Conservation (phyloP, 208 protist species). For the Leishmania martiniquensis region DNA sequence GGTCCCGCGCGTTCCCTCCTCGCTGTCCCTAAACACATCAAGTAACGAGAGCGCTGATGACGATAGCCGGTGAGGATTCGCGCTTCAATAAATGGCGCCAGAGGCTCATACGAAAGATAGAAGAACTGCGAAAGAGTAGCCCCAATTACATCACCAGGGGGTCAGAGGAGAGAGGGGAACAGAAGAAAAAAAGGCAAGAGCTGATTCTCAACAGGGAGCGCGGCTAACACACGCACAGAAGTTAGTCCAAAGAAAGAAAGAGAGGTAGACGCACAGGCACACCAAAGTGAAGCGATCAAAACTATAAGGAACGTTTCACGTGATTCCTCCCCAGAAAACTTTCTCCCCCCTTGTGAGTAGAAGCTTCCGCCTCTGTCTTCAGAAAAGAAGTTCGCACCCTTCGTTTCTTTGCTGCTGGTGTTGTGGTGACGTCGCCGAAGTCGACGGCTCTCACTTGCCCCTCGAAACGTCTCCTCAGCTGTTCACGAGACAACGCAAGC, state of each 20-base stretch:
- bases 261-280: not conserved
- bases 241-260: not conserved
- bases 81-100: not conserved
- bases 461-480: not conserved
- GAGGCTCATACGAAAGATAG: not conserved
- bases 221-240: not conserved
- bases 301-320: not conserved
- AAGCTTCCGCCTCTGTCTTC: not conserved
- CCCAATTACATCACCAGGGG: not conserved
- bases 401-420: not conserved
- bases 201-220: not conserved
- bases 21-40: not conserved
- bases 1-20: not conserved
- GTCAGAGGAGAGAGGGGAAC: not conserved
- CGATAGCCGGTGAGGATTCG: not conserved
- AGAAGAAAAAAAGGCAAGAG: constrained; percentile 4
- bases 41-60: not conserved
- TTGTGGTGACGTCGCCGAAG: not conserved
- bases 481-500: not conserved
- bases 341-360: not conserved
- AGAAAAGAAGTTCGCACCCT: not conserved
- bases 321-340: not conserved
- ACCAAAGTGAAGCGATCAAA: not conserved
- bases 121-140: not conserved
- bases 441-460: not conserved